Conservation (phyloP, 2,329 filamentous ascomycete genomes). For the Hymenoscyphus fructigenus region DNA sequence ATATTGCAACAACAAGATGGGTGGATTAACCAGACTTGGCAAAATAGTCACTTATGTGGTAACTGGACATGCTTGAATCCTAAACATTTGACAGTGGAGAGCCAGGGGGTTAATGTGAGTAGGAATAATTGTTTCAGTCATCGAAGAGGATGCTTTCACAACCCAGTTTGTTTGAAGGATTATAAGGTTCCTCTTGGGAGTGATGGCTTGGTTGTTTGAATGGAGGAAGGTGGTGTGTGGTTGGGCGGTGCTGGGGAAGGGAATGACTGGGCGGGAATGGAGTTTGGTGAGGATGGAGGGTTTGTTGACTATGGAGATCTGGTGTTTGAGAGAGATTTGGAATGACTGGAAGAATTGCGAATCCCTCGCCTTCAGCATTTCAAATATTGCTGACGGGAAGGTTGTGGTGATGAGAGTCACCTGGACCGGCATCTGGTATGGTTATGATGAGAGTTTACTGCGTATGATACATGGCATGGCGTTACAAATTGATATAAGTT, state of each 20-base stretch:
- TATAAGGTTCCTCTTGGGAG: constrained; percentile 26
- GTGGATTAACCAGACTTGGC: constrained; percentile 32
- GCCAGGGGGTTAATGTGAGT: constrained; percentile 26
- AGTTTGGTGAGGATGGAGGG: constrained; percentile 2
- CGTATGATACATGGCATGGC: too few species aligned
- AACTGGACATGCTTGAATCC: constrained; percentile 38
- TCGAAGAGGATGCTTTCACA: constrained; percentile 26
- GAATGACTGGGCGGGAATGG: not conserved
- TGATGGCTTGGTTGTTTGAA: constrained; percentile 18
- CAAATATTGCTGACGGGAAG: too few species aligned
- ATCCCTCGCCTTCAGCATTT: too few species aligned
- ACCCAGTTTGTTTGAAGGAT: constrained; percentile 31
- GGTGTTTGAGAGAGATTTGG: not conserved
- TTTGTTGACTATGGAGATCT: not conserved
- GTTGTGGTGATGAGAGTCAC: too few species aligned
- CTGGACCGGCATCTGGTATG: too few species aligned
- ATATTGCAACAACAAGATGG: constrained; percentile 31
- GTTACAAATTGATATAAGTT: too few species aligned
- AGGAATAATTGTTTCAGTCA: constrained; percentile 35
- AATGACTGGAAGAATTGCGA: too few species aligned
- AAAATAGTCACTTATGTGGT: constrained; percentile 36
- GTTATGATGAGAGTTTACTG: too few species aligned
- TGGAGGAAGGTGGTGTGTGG: not conserved
- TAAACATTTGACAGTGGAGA: constrained; percentile 32
- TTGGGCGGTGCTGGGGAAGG: not conserved